phyloP scores from a whole-genome alignment of 345 rosid species.

The Boechera retrofracta region DNA sequence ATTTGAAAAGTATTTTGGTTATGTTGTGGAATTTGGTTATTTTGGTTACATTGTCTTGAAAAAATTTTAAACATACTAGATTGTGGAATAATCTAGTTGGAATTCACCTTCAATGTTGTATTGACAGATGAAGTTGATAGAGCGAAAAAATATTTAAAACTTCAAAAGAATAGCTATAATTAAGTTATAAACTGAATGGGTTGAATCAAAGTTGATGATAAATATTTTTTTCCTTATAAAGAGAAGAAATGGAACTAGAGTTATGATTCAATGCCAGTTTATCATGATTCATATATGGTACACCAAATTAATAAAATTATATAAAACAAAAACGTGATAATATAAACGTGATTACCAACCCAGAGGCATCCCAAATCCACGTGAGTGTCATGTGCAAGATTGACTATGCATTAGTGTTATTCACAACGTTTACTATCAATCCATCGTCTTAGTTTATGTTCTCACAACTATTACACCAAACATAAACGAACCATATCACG shows the following conservation, averaged over 20 bases:
- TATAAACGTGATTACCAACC: conserved; percentile 15
- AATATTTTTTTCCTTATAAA: not conserved
- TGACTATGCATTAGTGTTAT: not conserved
- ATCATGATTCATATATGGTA: not conserved
- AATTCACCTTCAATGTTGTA: not conserved
- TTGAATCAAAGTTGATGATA: not conserved
- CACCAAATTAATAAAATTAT: not conserved
- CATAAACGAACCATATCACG: not conserved
- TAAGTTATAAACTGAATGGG: too few species aligned
- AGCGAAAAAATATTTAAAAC: not conserved
- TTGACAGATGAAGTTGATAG: not conserved
- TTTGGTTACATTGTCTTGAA: too few species aligned
- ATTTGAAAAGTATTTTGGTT: not conserved
- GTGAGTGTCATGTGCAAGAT: conserved; percentile 10
- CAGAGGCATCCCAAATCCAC: conserved; percentile 3
- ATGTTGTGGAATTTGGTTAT: not conserved
- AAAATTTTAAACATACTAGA: not conserved
- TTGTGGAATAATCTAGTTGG: not conserved
- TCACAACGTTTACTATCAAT: not conserved
- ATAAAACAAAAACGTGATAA: not conserved
- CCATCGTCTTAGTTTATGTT: not conserved
- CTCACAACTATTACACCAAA: not conserved
- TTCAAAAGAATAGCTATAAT: too few species aligned
- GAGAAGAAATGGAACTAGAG: not conserved
- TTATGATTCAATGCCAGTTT: not conserved